Percentiles rank a stretch among this genome's conserved stretches.
phyloP scores from a whole-genome alignment of 2,329 filamentous ascomycete species.

The Hypoxylon sp. region DNA sequence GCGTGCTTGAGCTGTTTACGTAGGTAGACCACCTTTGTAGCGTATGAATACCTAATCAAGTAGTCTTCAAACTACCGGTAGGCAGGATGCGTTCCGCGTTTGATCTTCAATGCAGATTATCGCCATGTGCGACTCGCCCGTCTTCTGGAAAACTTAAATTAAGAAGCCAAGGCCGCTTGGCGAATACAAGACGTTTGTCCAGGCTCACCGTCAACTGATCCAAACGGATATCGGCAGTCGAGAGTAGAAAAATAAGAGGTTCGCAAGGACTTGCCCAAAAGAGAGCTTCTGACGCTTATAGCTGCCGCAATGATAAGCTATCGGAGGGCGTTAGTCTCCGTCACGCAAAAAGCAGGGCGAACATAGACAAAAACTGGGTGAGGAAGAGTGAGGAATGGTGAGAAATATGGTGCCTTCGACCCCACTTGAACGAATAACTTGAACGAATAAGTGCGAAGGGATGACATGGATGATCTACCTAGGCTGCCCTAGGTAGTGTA shows the following conservation, averaged over 20 bases:
- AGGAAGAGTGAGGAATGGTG: slow-evolving; percentile 6
- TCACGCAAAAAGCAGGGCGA: slow-evolving; percentile 36
- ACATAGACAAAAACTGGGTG: slow-evolving; percentile 1
- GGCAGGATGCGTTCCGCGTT: slow-evolving; percentile 41
- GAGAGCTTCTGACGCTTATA: slow-evolving; percentile 45
- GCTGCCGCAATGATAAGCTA: slow-evolving; percentile 44
- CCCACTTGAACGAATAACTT: slow-evolving; percentile 30
- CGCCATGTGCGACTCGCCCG: slow-evolving; percentile 43
- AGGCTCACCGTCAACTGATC: slow-evolving; percentile 31
- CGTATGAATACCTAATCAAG: slow-evolving; percentile 42
- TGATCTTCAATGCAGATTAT: slow-evolving; percentile 45
- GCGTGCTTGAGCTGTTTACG: slow-evolving; percentile 26
- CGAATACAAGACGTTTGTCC: slow-evolving; percentile 31
- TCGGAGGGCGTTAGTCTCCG: slow-evolving; percentile 2
- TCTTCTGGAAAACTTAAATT: slow-evolving; percentile 33
- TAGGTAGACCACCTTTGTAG: slow-evolving; percentile 22
- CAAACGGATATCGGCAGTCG: slow-evolving; percentile 41
- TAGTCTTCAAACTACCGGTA: slow-evolving; percentile 42
- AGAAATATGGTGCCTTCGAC: slow-evolving; percentile 12
- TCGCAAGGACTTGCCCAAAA: slow-evolving; percentile 53
- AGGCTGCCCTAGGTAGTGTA: background rate
- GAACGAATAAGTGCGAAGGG: slow-evolving; percentile 16
- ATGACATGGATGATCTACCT: slow-evolving; percentile 23
- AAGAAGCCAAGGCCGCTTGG: slow-evolving; percentile 34
- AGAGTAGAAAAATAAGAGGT: slow-evolving; percentile 26